Conservation (phyloP, 129 eudicot species). For the Tagetes patula region DNA sequence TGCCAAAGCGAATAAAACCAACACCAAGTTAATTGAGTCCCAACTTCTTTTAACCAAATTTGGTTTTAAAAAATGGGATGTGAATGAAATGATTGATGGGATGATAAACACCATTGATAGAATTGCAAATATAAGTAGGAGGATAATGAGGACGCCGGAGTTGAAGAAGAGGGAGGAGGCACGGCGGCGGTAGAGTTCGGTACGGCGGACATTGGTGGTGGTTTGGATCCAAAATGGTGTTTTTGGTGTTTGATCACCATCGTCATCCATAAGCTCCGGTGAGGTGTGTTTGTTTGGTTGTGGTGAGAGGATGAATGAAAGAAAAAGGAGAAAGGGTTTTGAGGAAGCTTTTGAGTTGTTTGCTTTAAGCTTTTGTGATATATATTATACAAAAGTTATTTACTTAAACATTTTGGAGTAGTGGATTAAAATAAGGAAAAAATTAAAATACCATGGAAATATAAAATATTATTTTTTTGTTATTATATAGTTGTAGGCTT, state of each 20-base stretch:
- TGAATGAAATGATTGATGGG: slow-evolving; percentile 51
- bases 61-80: slow-evolving; percentile 56
- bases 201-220: slow-evolving; percentile 63
- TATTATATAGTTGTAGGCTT: no score
- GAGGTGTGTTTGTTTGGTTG: background rate
- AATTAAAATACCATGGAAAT: no score
- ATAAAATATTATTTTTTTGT: no score
- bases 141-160: slow-evolving; percentile 59
- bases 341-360: slow-evolving; percentile 26
- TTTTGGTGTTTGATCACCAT: slow-evolving; percentile 47
- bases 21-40: slow-evolving; percentile 70
- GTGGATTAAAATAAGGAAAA: no score
- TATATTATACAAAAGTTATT: background rate
- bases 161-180: slow-evolving; percentile 57
- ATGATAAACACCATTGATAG: slow-evolving; percentile 50
- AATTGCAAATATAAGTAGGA: slow-evolving; percentile 56
- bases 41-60: slow-evolving; percentile 66
- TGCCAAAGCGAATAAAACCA: slow-evolving; percentile 70
- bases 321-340: slow-evolving; percentile 21
- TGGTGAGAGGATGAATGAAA: background rate
- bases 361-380: slow-evolving; percentile 27
- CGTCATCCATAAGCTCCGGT: slow-evolving; percentile 50
- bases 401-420: no score
- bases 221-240: slow-evolving; percentile 74
- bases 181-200: slow-evolving; percentile 58